A percentile compares a stretch with the other conserved stretches of the same genome.
These are phyloP conservation scores for Kazachstania martiniae DNA, from an alignment of 805 yeast species.

Conservation along the genomic window DNA sequence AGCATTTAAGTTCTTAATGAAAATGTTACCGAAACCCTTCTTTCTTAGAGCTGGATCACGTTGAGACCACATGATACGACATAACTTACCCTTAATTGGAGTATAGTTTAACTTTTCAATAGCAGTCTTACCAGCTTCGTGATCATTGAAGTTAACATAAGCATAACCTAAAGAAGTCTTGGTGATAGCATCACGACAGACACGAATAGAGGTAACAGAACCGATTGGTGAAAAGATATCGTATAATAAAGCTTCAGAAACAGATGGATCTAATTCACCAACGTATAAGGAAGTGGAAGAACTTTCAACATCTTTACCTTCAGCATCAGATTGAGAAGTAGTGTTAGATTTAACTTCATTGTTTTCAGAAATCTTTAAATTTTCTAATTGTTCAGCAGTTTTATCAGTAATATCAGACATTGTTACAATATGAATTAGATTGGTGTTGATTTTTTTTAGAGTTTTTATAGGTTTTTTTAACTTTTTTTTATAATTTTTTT, in stretches of 20 bases:
- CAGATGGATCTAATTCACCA: constrained; percentile 89
- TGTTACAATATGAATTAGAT: constrained; percentile 11
- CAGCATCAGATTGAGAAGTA: constrained; percentile 10
- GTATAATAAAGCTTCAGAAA: constrained; percentile 87
- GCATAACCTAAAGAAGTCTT: constrained; percentile 97
- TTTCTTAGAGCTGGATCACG: constrained; percentile 94
- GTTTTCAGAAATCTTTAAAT: constrained; percentile 25
- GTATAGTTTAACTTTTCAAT: constrained; percentile 92
- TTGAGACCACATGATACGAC: constrained; percentile 99
- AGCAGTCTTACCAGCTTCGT: constrained; percentile 87
- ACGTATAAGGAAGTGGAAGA: constrained; percentile 84
- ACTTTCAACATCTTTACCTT: constrained; percentile 25
- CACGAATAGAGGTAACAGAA: constrained; percentile 92
- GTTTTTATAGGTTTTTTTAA: constrained; percentile 14
- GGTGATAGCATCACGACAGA: constrained; percentile 96
- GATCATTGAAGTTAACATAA: constrained; percentile 88
- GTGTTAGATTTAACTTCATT: constrained; percentile 19
- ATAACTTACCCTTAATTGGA: constrained; percentile 86
- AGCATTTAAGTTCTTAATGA: constrained; percentile 96
- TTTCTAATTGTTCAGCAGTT: constrained; percentile 29
- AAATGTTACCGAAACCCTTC: constrained; percentile 92
- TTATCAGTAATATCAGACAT: constrained; percentile 31
- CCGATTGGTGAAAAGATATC: constrained; percentile 94
- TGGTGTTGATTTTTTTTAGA: constrained; percentile 11
- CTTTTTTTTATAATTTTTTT: constrained; percentile 7